phyloP scores from a whole-genome alignment of 2,329 filamentous ascomycete species.

The Fusarium circinatum region DNA sequence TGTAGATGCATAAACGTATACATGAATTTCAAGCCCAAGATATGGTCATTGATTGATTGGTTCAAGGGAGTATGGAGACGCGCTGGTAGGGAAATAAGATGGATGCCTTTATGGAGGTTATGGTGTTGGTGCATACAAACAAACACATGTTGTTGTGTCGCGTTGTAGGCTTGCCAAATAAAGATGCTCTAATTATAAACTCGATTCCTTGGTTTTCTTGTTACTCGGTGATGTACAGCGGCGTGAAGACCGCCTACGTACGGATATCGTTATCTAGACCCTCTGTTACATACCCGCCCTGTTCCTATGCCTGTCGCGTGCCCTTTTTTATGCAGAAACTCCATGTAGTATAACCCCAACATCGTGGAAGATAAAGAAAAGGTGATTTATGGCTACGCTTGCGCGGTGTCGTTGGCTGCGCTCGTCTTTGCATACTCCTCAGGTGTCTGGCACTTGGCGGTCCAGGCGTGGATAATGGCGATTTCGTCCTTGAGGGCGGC shows the following conservation, averaged over 20 bases:
- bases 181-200: slow-evolving; percentile 36
- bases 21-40: slow-evolving; percentile 14
- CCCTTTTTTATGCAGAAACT: slow-evolving; percentile 14
- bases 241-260: slow-evolving; percentile 12
- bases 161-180: slow-evolving; percentile 38
- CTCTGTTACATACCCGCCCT: background rate
- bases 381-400: slow-evolving; percentile 8
- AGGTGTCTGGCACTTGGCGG: slow-evolving; percentile 90
- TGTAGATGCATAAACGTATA: slow-evolving; percentile 46
- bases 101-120: slow-evolving; percentile 26
- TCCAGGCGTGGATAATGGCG: slow-evolving; percentile 92
- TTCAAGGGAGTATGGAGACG: slow-evolving; percentile 33
- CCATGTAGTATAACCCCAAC: background rate
- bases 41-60: slow-evolving; percentile 12
- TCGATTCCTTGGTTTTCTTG: slow-evolving; percentile 11
- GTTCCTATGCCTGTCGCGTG: background rate
- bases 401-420: slow-evolving; percentile 21
- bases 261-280: slow-evolving; percentile 19
- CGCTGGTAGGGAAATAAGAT: slow-evolving; percentile 33
- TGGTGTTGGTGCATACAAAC: slow-evolving; percentile 37
- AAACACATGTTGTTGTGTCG: slow-evolving; percentile 27
- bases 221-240: slow-evolving; percentile 29
- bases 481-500: slow-evolving; percentile 86
- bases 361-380: background rate
- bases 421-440: slow-evolving; percentile 78